Evolutionary conservation across 2,329 filamentous ascomycete genomes (phyloP), one percentile per base, ranked within the genome.

Genomic region (Trichoderma sp.): DNA sequence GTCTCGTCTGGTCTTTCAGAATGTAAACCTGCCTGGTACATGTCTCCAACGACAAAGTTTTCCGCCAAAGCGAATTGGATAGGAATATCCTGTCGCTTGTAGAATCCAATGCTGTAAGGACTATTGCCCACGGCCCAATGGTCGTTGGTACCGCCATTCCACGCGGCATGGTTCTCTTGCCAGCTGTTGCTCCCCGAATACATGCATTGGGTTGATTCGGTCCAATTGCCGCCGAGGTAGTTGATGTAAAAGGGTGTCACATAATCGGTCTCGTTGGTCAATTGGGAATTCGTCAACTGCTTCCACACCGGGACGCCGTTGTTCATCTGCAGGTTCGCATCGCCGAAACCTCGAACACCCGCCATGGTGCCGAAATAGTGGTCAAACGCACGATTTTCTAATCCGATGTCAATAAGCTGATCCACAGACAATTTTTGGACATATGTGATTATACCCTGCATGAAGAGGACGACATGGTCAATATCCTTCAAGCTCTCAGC

Each of bases 321-420:
- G 71, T 89, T 89, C 68, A 87, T 80, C 77, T 89, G 87, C 1
- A 88, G 83, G 75, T 91, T 91, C 6, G 89, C 88, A 77, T 90
- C 89, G 31, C 86, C 86, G 80, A 90, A 90, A 6, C 88, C 88
- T 50, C 88, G 85, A 50, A 89, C 86, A 24, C 88, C 88, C 4
- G 88, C 86, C 88, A 89, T 89, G 4, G 87, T 88, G 12, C 88
- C 88, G 80, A 89, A 89, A 77, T 89, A 89, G 83, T 89, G 83
- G 63, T 83, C 83, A 77, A 85, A 86, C 4, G 84, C 84, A 4
- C 80, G 78, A 63, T 82, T 83, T 76, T 83, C 83, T 83, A 38
- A 2, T 59, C 16, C 2, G 21, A 1, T 4, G 64, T 75, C 3
- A 75, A 35, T 8, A 33, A 3, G 11, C 27, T 8, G 24, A 9